These are phyloP conservation scores for Rhizoctonia solani DNA, from an alignment of 1,284 basidiomycete genomes.

Conservation along the genomic window DNA sequence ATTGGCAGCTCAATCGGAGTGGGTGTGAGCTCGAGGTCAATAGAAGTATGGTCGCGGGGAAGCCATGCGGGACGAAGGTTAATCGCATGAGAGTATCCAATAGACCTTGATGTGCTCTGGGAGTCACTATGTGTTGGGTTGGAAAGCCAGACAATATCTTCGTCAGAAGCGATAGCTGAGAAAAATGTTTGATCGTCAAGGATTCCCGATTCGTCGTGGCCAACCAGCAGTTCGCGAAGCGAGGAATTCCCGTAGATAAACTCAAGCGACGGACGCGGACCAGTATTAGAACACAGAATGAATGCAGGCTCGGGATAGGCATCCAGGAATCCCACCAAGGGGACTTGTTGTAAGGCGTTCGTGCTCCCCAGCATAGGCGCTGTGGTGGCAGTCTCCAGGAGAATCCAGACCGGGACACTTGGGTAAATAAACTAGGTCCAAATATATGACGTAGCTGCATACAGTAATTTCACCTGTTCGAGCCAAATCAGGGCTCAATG, in stretches of 20 bases:
- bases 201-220: not conserved
- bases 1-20: not conserved
- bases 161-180: not conserved
- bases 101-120: not conserved
- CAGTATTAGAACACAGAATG: not conserved
- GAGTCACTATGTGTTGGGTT: not conserved
- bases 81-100: not conserved
- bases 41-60: not conserved
- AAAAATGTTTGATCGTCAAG: not conserved
- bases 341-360: not conserved
- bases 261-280: not conserved
- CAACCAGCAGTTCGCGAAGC: not conserved
- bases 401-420: not conserved
- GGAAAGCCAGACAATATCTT: not conserved
- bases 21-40: not conserved
- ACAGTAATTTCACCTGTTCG: not conserved
- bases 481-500: too few relatives aligned
- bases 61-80: not conserved
- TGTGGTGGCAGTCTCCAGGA: not conserved
- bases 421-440: not conserved
- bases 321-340: slow-evolving; percentile 1
- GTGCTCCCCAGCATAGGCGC: not conserved
- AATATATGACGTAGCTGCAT: not conserved
- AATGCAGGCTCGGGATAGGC: slow-evolving; percentile 2
- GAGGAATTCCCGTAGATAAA: not conserved